Evolutionary conservation across 1,284 basidiomycete species (phyloP), one percentile per base, ranked within the genome.

Genomic region (Ustilago bromivora): DNA sequence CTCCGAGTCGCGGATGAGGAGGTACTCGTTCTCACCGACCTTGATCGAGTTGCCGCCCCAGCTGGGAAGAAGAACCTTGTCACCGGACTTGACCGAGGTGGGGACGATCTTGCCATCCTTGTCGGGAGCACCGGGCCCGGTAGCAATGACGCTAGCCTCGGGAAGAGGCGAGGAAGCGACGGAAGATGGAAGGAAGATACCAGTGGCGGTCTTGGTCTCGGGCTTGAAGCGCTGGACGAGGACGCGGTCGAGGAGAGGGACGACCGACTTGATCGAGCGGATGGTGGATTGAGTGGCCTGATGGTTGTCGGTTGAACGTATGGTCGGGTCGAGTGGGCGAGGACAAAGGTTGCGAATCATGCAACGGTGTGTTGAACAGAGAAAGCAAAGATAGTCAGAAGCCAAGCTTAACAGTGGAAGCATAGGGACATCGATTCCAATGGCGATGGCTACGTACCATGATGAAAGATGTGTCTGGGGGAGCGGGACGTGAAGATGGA

Each of bases 31-130:
- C 36, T 99, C 96, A 66, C 95, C 96, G 61, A 99, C 91, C 88
- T 98, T 99, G 88, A 99, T 96, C 19, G 93, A 88, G 87, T 92
- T 95, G 17, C 96, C 96, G 65, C 96, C 96, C 94, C 96, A 99
- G 31, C 93, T 93, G 9, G 96, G 96, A 6, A 99, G 89, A 61
- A 99, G 89, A 10, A 98, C 95, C 46, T 93, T 91, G 89, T 98
- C 96, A 55, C 96, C 96, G 35, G 92, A 89, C 88, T 93, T 91
- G 65, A 98, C 95, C 43, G 89, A 88, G 31, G 92, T 90, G 12
- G 95, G 93, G n/a, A 92, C 88, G 19, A 96, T 69, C 41, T 90
- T 87, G 54, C 96, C 96, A 7, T 94, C 91, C 81, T 94, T 94
- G 89, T 93, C 91, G 35, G 91, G 92, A 34, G 93, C 93, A 56